Evolutionary conservation across 768 basidiomycete species (phyloP).

Genomic region (Hemileccinum rubropunctum): DNA sequence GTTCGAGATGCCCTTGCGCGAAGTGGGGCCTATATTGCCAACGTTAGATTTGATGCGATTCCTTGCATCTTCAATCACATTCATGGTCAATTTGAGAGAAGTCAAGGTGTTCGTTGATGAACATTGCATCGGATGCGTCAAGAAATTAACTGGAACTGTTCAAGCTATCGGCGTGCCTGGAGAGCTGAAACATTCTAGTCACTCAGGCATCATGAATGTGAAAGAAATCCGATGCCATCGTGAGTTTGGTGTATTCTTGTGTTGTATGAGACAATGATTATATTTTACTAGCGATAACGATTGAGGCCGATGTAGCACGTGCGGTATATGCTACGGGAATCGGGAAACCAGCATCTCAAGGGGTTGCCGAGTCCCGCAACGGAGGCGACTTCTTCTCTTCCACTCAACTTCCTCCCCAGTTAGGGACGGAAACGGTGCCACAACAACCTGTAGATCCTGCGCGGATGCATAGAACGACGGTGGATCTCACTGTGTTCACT

Average conservation of each 20-base stretch:
- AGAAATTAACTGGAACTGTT: slow-evolving; percentile 54
- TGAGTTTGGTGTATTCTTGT: slow-evolving; percentile 31
- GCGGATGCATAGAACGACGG: not conserved
- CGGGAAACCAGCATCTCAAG: too few species aligned
- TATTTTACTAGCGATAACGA: slow-evolving; percentile 55
- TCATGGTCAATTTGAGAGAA: slow-evolving; percentile 74
- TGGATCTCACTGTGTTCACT: slow-evolving; percentile 28
- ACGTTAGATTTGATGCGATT: slow-evolving; percentile 86
- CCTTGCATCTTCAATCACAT: slow-evolving; percentile 86
- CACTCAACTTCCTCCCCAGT: too few species aligned
- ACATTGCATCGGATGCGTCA: slow-evolving; percentile 61
- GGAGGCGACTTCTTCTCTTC: too few species aligned
- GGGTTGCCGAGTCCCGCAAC: too few species aligned
- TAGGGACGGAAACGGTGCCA: too few species aligned
- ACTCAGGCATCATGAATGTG: slow-evolving; percentile 65
- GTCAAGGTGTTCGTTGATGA: slow-evolving; percentile 81
- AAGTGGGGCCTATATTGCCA: slow-evolving; percentile 70
- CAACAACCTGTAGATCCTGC: too few species aligned
- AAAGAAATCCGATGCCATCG: slow-evolving; percentile 60
- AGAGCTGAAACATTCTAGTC: slow-evolving; percentile 53
- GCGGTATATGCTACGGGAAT: slow-evolving; percentile 40
- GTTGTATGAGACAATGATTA: not conserved
- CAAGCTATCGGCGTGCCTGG: slow-evolving; percentile 48
- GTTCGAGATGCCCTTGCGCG: slow-evolving; percentile 82
- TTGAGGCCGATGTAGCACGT: slow-evolving; percentile 74